Evolutionary conservation across 2,329 filamentous ascomycete species (phyloP).

Genomic region (Aspergillus pseudonomiae): DNA sequence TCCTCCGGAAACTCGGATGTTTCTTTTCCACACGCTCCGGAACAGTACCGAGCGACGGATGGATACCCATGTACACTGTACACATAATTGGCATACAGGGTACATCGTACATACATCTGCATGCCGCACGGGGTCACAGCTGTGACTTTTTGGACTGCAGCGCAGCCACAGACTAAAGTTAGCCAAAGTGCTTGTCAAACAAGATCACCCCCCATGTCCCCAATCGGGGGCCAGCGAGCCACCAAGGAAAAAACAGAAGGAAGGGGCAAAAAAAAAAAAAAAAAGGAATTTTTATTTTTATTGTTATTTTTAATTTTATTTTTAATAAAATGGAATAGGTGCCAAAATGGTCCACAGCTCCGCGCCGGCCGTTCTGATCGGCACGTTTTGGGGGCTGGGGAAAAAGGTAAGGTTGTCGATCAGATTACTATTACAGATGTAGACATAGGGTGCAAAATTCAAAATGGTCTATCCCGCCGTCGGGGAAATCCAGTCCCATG

Average conservation of each 20-base stretch:
- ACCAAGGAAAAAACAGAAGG: neutral
- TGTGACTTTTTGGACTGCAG: neutral
- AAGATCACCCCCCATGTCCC: neutral
- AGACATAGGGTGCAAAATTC: neutral
- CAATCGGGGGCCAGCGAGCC: neutral
- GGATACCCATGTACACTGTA: neutral
- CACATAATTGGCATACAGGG: neutral
- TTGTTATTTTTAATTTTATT: no score
- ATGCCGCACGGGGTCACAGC: slow-evolving; percentile 2
- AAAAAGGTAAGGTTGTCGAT: slow-evolving; percentile 12
- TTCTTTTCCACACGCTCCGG: neutral
- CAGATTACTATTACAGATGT: slow-evolving; percentile 2
- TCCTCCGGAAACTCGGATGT: neutral
- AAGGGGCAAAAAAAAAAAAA: neutral
- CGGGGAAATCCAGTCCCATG: neutral
- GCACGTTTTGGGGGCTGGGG: slow-evolving; percentile 18
- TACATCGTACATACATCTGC: neutral
- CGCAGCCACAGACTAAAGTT: neutral
- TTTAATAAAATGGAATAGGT: neutral
- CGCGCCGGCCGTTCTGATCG: slow-evolving; percentile 19
- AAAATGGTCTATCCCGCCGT: neutral
- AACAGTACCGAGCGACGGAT: neutral
- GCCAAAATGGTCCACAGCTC: slow-evolving; percentile 2
- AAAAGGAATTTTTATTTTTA: no score
- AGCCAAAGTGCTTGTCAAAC: slow-evolving; percentile 1